Evolutionary conservation across 345 rosid species (phyloP).

Genomic region (Eucalyptus erythrocorys): DNA sequence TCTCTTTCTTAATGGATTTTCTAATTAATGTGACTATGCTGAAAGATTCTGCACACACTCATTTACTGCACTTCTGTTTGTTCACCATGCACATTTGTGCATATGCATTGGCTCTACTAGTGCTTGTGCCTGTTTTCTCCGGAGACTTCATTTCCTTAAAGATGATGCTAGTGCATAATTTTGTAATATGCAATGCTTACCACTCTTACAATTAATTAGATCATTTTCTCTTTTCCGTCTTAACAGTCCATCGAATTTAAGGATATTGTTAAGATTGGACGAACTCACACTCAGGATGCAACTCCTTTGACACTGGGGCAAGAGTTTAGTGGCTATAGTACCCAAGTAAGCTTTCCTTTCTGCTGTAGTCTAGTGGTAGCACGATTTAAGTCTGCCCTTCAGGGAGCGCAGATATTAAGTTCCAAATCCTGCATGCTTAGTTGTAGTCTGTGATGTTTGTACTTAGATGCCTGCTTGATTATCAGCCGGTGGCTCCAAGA

Average conservation of each 20-base stretch:
- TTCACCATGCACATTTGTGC: neutral
- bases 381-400: neutral
- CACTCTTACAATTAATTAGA: neutral
- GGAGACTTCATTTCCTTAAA: neutral
- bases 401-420: neutral
- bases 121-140: neutral
- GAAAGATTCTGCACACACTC: neutral
- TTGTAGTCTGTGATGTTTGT: neutral
- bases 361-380: neutral
- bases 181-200: neutral
- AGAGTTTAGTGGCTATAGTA: slow-evolving; percentile 95
- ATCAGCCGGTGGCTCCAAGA: neutral
- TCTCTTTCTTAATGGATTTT: neutral
- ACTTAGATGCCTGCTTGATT: neutral
- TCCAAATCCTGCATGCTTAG: neutral
- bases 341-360: slow-evolving; percentile 43
- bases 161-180: neutral
- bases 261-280: slow-evolving; percentile 92
- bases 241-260: slow-evolving; percentile 63
- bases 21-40: neutral
- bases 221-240: neutral
- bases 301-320: slow-evolving; percentile 98
- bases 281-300: slow-evolving; percentile 98
- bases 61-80: neutral
- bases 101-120: neutral